Base-by-base conservation (phyloP, 768 basidiomycete genomes). In the Trametes maxima region DNA sequence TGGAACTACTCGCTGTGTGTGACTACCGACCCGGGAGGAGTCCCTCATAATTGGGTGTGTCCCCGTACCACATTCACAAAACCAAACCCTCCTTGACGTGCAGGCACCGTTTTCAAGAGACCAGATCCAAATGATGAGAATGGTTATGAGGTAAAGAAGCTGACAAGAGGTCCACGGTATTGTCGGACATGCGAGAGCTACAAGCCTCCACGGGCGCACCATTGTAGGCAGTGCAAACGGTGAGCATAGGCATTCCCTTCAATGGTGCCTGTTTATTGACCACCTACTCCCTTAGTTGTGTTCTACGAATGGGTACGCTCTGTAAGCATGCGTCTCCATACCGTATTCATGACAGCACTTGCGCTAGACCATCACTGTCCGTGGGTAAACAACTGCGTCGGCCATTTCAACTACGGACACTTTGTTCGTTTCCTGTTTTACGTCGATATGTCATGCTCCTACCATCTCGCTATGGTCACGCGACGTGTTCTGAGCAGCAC, bases 301-400 rank as follows among this genome's bases (percentile, higher is more conserved):
- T 96, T 37, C 83, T 97, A 56, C 87, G 92, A 48, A 96, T 97
- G 93, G 93, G 93, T 88, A 72, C 65, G 84, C 62, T 22, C 44
- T 21, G 45, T 52, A 24, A 8, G 44, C 46, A 55, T 22, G 22
- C 17, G 22, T 52, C 11, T 51, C 43, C 14, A 22, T 21, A 14
- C 37, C 13, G 42, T 49, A 43, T 54, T 56, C 60, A 70, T 24
- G 62, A 24, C 56, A 21, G 36, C 46, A 39, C 64, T 55, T 16
- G 22, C 11, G 59, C 19, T 62, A 93, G 92, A 94, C 72, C 92
- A 94, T 68, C 92, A 94, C 69, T 94, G 92, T 71, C 93, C 92
- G 7, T 95, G 92, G 94, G 85, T 94, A 35, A 89, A 94, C 73
- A 98, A 95, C 67, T 96, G 95, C 69, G 90, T 99, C 64, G 97